Evolutionary conservation across 805 yeast genomes (phyloP).

Genomic region (Saturnispora besseyi): DNA sequence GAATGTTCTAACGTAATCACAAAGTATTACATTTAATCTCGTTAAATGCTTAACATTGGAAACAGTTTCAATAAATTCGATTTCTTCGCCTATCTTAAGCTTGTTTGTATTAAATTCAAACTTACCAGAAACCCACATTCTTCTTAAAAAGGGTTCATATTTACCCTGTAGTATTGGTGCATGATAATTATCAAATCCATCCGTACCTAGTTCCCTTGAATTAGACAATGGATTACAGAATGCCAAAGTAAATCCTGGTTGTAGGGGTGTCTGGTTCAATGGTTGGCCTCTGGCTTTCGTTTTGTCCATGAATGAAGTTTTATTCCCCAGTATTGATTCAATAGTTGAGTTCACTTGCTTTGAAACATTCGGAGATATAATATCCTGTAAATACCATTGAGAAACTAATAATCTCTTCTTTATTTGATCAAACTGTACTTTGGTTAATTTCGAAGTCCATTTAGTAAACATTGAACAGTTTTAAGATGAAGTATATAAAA

Average conservation of each 20-base stretch:
- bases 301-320: conserved; percentile 13
- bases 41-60: conserved; percentile 29
- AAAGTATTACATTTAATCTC: conserved; percentile 34
- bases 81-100: conserved; percentile 29
- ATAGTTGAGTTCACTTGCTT: conserved; percentile 23
- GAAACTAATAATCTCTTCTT: conserved; percentile 13
- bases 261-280: neutral
- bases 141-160: conserved; percentile 34
- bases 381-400: conserved; percentile 24
- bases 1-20: conserved; percentile 47
- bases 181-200: conserved; percentile 77
- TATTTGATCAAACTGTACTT: conserved; percentile 6
- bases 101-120: conserved; percentile 33
- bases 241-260: conserved; percentile 53
- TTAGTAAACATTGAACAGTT: neutral
- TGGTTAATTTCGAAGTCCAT: neutral
- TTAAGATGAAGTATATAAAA: neutral
- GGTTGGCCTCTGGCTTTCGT: neutral
- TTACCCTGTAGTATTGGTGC: conserved; percentile 38
- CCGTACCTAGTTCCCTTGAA: conserved; percentile 43
- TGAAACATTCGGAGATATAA: conserved; percentile 21
- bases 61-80: conserved; percentile 48
- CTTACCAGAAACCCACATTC: conserved; percentile 78
- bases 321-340: conserved; percentile 18
- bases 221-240: conserved; percentile 53